phyloP scores from a whole-genome alignment of 2,329 filamentous ascomycete species.

The Neonectria hederae region DNA sequence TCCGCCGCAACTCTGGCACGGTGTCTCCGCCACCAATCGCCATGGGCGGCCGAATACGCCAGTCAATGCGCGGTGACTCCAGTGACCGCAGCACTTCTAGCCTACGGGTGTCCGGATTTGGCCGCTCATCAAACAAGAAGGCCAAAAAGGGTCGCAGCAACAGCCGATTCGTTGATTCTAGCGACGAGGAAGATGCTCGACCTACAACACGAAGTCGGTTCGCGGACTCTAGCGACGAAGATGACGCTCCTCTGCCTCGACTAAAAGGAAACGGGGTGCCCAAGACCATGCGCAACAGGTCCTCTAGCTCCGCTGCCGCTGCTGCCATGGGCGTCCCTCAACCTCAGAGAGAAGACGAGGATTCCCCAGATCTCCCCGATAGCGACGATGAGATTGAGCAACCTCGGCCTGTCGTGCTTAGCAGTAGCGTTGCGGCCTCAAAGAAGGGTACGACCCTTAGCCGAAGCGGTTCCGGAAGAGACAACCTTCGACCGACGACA shows the following conservation, averaged over 20 bases:
- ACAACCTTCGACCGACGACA: constrained; percentile 42
- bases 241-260: constrained; percentile 41
- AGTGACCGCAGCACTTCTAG: constrained; percentile 49
- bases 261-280: constrained; percentile 47
- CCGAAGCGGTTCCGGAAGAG: constrained; percentile 55
- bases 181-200: constrained; percentile 64
- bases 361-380: constrained; percentile 69
- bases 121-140: constrained; percentile 52
- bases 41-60: constrained; percentile 53
- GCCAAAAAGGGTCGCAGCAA: constrained; percentile 50
- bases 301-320: constrained; percentile 48
- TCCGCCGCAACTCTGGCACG: constrained; percentile 53
- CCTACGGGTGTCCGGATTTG: constrained; percentile 56
- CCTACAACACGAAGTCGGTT: constrained; percentile 64
- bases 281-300: constrained; percentile 44
- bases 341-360: constrained; percentile 58
- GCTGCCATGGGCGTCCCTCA: constrained; percentile 47
- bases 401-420: constrained; percentile 22
- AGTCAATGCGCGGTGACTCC: constrained; percentile 55
- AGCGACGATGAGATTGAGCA: constrained; percentile 60
- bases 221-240: constrained; percentile 77
- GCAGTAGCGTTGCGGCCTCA: constrained; percentile 7
- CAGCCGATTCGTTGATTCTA: constrained; percentile 77
- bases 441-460: constrained; percentile 46
- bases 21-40: constrained; percentile 51